phyloP scores from a whole-genome alignment of 768 basidiomycete species.

The Mycena sanguinolenta region DNA sequence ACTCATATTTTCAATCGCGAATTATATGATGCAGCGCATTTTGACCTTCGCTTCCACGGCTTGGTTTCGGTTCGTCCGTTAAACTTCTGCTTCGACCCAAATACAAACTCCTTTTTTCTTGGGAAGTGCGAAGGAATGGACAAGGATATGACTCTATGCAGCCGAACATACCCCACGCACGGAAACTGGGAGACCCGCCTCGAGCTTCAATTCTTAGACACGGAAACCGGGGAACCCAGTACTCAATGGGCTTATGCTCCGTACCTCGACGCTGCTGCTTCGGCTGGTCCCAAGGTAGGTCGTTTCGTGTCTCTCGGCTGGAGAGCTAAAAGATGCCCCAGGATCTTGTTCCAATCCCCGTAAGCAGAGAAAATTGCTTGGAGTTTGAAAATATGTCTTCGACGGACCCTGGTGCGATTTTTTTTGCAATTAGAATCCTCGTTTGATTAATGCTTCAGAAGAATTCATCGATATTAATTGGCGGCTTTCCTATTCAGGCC shows the following conservation, averaged over 20 bases:
- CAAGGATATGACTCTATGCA: slow-evolving; percentile 37
- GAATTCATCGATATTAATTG: slow-evolving; percentile 48
- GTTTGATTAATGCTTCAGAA: background rate
- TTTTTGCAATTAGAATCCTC: background rate
- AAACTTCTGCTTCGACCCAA: background rate
- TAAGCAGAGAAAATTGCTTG: slow-evolving; percentile 47
- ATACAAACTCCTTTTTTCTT: background rate
- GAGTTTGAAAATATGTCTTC: slow-evolving; percentile 1
- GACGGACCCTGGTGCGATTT: slow-evolving; percentile 19
- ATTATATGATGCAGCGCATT: slow-evolving; percentile 36
- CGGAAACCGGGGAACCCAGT: slow-evolving; percentile 3
- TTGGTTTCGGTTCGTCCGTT: slow-evolving; percentile 38
- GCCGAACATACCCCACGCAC: slow-evolving; percentile 38
- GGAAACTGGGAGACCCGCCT: slow-evolving; percentile 50
- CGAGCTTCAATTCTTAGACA: slow-evolving; percentile 36
- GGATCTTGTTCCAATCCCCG: slow-evolving; percentile 49
- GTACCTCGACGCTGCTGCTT: slow-evolving; percentile 36
- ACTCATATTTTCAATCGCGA: slow-evolving; percentile 45
- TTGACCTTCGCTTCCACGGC: slow-evolving; percentile 38
- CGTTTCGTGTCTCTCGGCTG: background rate
- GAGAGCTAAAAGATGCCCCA: slow-evolving; percentile 17
- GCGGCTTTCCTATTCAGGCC: slow-evolving; percentile 49
- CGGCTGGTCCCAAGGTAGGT: slow-evolving; percentile 49
- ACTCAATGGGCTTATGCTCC: slow-evolving; percentile 49
- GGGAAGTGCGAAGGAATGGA: slow-evolving; percentile 37